Percentiles rank a stretch among this genome's conserved stretches.
Evolutionary conservation across 2,329 filamentous ascomycete species (phyloP).

Genomic region (Fusarium papillatum): DNA sequence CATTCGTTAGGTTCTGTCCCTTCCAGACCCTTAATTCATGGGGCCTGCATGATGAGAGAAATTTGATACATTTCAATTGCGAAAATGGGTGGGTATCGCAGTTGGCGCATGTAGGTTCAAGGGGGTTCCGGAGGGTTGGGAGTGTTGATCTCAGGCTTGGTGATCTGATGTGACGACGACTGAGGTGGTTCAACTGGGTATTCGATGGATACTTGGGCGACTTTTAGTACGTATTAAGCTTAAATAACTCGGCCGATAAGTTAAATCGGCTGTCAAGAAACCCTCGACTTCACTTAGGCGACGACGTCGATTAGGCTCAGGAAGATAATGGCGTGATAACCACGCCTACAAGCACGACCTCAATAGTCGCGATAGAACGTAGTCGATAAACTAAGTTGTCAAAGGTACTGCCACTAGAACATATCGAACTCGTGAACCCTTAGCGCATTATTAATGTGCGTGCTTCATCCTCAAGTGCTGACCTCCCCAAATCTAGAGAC

Average conservation of each 20-base stretch:
- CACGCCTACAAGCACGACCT: not conserved
- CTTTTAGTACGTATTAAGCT: not conserved
- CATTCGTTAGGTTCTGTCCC: constrained; percentile 26
- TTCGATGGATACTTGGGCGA: not conserved
- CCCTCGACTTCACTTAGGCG: no score
- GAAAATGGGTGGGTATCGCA: not conserved
- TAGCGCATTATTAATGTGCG: not conserved
- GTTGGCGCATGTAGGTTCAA: not conserved
- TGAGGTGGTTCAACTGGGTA: not conserved
- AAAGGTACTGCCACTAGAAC: not conserved
- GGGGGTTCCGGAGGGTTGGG: not conserved
- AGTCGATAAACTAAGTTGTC: not conserved
- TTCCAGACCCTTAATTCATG: not conserved
- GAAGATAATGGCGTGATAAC: not conserved
- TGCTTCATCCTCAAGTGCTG: not conserved
- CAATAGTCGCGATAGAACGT: not conserved
- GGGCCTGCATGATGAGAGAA: constrained; percentile 20
- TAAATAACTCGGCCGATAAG: no score
- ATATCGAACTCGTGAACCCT: not conserved
- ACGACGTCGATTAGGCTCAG: not conserved
- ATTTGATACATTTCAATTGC: constrained; percentile 18
- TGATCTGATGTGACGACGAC: not conserved
- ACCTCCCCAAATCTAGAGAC: not conserved
- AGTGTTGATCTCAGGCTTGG: not conserved
- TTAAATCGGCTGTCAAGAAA: no score